A percentile compares a stretch with the other conserved stretches of the same genome.
Evolutionary conservation across 257 asterid species (phyloP).

Genomic region (Fraxinus pennsylvanica): DNA sequence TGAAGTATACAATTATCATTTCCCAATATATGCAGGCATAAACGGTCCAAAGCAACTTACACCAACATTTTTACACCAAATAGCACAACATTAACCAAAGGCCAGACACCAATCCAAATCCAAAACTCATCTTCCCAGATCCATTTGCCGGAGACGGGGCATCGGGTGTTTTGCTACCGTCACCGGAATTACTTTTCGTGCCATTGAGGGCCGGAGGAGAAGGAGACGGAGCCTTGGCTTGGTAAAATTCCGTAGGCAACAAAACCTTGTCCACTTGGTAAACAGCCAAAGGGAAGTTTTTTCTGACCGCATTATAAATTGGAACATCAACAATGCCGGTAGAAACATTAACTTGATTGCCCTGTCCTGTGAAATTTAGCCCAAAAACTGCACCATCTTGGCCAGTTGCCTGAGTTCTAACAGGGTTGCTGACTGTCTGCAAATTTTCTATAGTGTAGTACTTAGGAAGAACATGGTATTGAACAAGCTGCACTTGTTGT

Average conservation of each 20-base stretch:
- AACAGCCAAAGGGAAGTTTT: conserved; percentile 63
- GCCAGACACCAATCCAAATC: conserved; percentile 34
- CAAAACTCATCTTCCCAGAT: conserved; percentile 35
- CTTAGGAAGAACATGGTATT: conserved; percentile 64
- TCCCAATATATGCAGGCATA: neutral
- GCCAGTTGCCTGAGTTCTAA: conserved; percentile 73
- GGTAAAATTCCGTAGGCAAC: conserved; percentile 49
- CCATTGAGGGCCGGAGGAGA: conserved; percentile 38
- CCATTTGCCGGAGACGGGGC: conserved; percentile 33
- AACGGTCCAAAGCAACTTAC: neutral
- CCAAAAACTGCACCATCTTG: conserved; percentile 52
- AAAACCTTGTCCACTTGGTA: conserved; percentile 72
- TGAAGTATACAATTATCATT: too few relatives aligned
- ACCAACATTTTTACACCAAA: neutral
- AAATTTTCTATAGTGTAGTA: conserved; percentile 53
- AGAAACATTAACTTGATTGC: conserved; percentile 63
- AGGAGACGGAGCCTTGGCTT: conserved; percentile 42
- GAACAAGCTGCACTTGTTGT: conserved; percentile 67
- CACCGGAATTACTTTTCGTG: conserved; percentile 19
- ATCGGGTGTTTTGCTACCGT: conserved; percentile 33
- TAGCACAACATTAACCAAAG: conserved; percentile 32
- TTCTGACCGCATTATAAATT: conserved; percentile 51
- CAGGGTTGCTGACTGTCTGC: conserved; percentile 79
- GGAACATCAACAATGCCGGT: conserved; percentile 50
- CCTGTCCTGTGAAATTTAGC: conserved; percentile 47